A percentile compares a stretch with the other conserved stretches of the same genome.
These are phyloP conservation scores for Abelmoschus esculentus DNA, from an alignment of 345 rosid genomes.

Conservation along the genomic window DNA sequence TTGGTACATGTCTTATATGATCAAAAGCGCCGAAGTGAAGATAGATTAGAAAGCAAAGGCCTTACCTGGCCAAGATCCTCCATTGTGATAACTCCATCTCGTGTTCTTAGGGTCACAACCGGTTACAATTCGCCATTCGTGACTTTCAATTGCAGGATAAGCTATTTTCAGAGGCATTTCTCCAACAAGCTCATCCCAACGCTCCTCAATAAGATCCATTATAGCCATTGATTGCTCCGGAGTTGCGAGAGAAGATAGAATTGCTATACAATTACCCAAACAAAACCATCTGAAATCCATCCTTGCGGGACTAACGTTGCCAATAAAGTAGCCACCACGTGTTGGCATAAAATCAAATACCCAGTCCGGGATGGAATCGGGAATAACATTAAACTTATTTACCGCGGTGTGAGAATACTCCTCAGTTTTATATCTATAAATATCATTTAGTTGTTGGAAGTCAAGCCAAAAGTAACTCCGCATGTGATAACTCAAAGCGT, in stretches of 20 bases:
- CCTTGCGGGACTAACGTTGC: background rate
- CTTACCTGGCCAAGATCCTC: slow-evolving; percentile 4
- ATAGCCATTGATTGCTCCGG: slow-evolving; percentile 3
- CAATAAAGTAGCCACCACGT: background rate
- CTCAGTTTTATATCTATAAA: background rate
- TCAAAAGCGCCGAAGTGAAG: background rate
- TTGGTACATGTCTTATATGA: background rate
- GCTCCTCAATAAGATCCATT: background rate
- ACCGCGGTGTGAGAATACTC: slow-evolving; percentile 1
- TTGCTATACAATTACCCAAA: background rate
- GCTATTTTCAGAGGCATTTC: background rate
- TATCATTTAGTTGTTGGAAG: slow-evolving; percentile 1
- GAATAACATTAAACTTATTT: background rate
- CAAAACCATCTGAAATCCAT: background rate
- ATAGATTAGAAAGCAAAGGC: background rate
- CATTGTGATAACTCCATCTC: background rate
- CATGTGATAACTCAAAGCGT: background rate
- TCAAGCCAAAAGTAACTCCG: background rate
- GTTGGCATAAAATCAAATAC: background rate
- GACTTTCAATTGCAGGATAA: background rate
- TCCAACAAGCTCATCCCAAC: slow-evolving; percentile 3
- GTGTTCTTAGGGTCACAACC: slow-evolving; percentile 1
- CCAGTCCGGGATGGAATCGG: background rate
- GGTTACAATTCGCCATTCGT: background rate
- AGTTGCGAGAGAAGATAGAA: background rate